phyloP scores from a whole-genome alignment of 441 rosid species.

The Isatis lusitanica region DNA sequence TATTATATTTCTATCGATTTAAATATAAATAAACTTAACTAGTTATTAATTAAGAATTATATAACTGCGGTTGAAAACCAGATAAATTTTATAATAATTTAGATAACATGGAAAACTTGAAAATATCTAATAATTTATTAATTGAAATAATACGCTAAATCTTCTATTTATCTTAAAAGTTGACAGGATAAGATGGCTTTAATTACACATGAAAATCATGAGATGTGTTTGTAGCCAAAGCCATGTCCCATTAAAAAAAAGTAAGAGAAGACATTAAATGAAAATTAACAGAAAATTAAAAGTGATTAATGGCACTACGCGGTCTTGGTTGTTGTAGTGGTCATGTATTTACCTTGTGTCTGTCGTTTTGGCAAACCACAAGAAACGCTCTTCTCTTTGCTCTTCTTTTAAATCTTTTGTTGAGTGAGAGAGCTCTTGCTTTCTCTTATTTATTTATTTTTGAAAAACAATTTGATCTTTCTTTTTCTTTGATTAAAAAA shows the following conservation, averaged over 20 bases:
- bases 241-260: background rate
- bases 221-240: background rate
- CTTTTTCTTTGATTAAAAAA: background rate
- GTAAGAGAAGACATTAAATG: conserved; percentile 3
- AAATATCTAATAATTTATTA: background rate
- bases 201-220: background rate
- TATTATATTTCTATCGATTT: background rate
- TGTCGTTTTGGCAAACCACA: conserved; percentile 18
- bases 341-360: conserved; percentile 11
- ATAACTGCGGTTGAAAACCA: too few species aligned
- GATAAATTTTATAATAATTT: too few species aligned
- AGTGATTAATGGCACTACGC: conserved; percentile 22
- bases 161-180: too few species aligned
- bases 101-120: too few species aligned
- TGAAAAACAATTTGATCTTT: background rate
- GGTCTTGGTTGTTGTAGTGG: conserved; percentile 5
- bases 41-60: too few species aligned
- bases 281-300: conserved; percentile 30
- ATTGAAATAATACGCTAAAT: background rate
- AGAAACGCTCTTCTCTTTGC: conserved; percentile 15
- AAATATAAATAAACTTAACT: too few species aligned
- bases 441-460: background rate
- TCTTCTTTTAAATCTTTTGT: conserved; percentile 10
- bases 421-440: background rate
- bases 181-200: background rate